Base-by-base conservation (phyloP, 164 flowering plant species). In the Macadamia integrifolia region DNA sequence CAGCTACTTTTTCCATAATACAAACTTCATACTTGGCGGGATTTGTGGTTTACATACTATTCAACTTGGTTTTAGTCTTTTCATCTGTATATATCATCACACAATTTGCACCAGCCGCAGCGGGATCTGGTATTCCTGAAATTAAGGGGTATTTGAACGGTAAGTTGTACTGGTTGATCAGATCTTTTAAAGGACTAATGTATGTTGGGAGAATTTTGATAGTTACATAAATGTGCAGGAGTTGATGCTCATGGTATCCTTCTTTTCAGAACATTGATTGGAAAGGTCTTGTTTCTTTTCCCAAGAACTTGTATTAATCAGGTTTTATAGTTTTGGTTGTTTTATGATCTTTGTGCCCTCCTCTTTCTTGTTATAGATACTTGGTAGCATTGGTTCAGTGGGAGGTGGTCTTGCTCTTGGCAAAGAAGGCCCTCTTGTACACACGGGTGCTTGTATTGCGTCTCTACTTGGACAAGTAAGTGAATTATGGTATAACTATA, bases 371-470 rank as follows among this genome's bases (percentile, higher is more conserved):
- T 50, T 65, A 12, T 68, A 94, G 97, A 89, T 94, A 78, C 87
- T 92, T 80, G 99, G 99, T 67, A 92, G 97, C 85, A 92, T 94
- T 83, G 99, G 99, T 66, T 94, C 99, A 29, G 99, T 94, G 60
- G 99, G 97, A 68, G 97, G 99, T 71, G 99, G 99, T 40, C 84
- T 94, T 69, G 99, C 99, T 58, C 77, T 94, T 49, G 99, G 99
- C 30, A 94, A 92, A 80, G 99, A 94, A 87, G 99, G 99, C 43
- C 99, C 99, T 70, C 97, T 94, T 74, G 99, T 94, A 58, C 99
- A 94, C 69, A 92, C 85, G 65, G 99, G 99, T 81, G 99, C 99
- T 71, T 94, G 99, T 79, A 94, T 94, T 79, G 99, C 99, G 71
- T 94, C 99, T 55, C 83, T 94, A 80, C 88, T 94, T 71, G 99